phyloP scores from a whole-genome alignment of 495 filamentous ascomycete species.

The Mytilinidion resinicola region DNA sequence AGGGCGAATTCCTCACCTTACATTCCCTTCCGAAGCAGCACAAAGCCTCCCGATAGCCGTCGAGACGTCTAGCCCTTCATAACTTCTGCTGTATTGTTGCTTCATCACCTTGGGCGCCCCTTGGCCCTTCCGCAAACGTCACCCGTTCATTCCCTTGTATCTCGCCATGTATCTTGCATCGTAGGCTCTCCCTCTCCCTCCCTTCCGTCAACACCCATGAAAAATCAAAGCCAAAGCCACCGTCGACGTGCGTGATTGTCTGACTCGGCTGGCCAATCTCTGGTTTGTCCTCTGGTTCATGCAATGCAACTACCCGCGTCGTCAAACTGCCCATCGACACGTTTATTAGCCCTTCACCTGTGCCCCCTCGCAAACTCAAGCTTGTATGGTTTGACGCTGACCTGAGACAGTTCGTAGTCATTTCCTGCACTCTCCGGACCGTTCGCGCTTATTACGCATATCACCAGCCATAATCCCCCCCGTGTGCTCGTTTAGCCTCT shows the following conservation, averaged over 20 bases:
- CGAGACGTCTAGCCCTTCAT: no score
- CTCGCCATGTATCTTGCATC: no score
- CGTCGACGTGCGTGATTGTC: conserved; percentile 12
- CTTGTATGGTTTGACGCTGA: conserved; percentile 29
- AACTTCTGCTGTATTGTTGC: no score
- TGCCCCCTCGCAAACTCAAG: conserved; percentile 22
- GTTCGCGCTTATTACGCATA: conserved; percentile 21
- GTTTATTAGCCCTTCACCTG: conserved; percentile 20
- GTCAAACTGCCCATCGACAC: conserved; percentile 25
- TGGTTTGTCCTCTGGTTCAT: conserved; percentile 14
- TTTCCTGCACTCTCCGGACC: conserved; percentile 1
- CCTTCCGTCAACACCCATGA: conserved; percentile 22
- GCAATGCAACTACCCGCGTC: conserved; percentile 17
- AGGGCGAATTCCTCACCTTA: no score
- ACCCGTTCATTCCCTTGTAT: no score
- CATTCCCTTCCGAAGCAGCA: no score
- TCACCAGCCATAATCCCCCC: conserved; percentile 16
- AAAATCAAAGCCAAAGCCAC: conserved; percentile 1
- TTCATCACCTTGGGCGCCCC: no score
- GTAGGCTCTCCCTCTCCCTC: neutral
- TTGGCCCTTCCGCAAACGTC: no score
- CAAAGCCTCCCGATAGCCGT: no score
- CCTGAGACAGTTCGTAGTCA: conserved; percentile 18
- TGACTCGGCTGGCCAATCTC: conserved; percentile 18
- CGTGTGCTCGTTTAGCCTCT: neutral